phyloP scores from a whole-genome alignment of 805 yeast species.

The Starmerella khaoyaiensis region DNA sequence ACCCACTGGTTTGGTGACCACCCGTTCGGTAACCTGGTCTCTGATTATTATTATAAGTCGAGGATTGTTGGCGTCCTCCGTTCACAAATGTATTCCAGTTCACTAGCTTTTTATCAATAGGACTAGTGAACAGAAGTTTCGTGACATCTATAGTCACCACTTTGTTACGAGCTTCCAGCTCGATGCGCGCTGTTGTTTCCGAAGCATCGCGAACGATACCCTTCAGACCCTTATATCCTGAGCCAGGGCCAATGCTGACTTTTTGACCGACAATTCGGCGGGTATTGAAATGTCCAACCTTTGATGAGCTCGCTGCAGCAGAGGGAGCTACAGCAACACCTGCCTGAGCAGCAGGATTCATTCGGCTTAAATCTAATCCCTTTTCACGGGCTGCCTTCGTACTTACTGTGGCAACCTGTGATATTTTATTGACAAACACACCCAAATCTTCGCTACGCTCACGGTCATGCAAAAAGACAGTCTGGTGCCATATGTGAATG shows the following conservation, averaged over 20 bases:
- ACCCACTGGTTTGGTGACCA: constrained; percentile 13
- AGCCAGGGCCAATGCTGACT: constrained; percentile 79
- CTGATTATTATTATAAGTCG: no score
- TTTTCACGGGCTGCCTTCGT: constrained; percentile 63
- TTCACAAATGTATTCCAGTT: constrained; percentile 69
- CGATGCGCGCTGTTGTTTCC: constrained; percentile 83
- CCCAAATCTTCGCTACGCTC: constrained; percentile 77
- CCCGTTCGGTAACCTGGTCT: background rate
- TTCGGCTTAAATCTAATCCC: constrained; percentile 60
- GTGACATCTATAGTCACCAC: constrained; percentile 72
- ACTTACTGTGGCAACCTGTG: constrained; percentile 69
- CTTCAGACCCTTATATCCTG: constrained; percentile 80
- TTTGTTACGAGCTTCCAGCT: constrained; percentile 83
- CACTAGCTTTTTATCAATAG: constrained; percentile 43
- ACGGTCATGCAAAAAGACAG: constrained; percentile 67
- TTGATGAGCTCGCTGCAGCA: no score
- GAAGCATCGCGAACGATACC: constrained; percentile 91
- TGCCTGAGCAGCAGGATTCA: constrained; percentile 55
- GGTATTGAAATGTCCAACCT: constrained; percentile 20
- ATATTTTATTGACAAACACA: constrained; percentile 67
- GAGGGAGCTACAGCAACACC: constrained; percentile 33
- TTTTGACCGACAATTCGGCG: constrained; percentile 55
- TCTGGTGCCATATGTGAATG: constrained; percentile 70
- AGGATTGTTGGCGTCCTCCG: constrained; percentile 24
- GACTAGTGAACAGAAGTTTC: constrained; percentile 60